Evolutionary conservation across 495 filamentous ascomycete genomes (phyloP), one percentile per base, ranked within the genome.

Genomic region (Oleoguttula mirabilis): DNA sequence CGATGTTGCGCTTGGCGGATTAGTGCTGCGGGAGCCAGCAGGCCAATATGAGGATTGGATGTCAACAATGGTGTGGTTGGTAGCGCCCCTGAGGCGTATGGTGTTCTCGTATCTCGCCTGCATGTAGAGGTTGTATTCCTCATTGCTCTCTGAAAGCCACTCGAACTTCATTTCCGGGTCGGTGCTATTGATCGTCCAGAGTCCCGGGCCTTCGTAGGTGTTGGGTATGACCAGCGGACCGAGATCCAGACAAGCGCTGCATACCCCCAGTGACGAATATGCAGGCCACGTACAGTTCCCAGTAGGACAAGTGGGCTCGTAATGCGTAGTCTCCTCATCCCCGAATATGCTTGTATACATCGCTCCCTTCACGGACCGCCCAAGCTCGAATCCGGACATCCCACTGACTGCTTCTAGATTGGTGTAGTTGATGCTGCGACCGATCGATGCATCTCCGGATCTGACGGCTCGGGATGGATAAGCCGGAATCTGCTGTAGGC

Each of bases 271-370:
- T 15, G 42, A 45, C 8, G n/a, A 28, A 27, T 36, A 45, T 12
- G 32, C 25, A 3, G 42, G 32, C 22, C 22, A 45, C 4, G 42
- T 45, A 23, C 42, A 45, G 15, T 45, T 45, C 8, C 42, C 42
- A n/a, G 42, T 37, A 19, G 42, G 7, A 30, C 42, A 45, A 19
- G 17, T n/a, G 2, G 41, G 30, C 14, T 2, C 15, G 32, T n/a
- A n/a, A n/a, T n/a, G 23, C 11, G 16, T 16, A 5, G 11, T 10
- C 23, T 7, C 31, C 8, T 23, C 31, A 31, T 3, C 22, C n/a
- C 17, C 19, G 19, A 24, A 34, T 15, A 35, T 4, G 30, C 40
- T 31, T 12, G n/a, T 24, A 21, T 43, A 43, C 5, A 35, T 14
- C 2, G 40, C 40, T 10, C 23, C 14, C 21, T 43, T 43, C 10